Conservation (phyloP, 331 rosid species). For the Arachis monticola region DNA sequence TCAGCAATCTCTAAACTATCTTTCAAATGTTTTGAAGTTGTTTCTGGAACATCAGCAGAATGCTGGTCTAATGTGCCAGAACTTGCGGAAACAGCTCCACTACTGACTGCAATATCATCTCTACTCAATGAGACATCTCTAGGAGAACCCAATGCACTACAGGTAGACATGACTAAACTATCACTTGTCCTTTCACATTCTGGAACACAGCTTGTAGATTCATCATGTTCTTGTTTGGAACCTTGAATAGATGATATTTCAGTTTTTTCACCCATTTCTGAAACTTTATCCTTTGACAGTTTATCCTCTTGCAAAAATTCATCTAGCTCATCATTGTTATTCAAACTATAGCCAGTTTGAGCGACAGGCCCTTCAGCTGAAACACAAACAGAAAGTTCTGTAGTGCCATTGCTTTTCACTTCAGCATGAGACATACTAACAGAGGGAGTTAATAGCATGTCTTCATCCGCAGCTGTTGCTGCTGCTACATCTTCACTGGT, state of each 20-base stretch:
- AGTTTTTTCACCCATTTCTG: slow-evolving; percentile 39
- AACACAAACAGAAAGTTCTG: slow-evolving; percentile 28
- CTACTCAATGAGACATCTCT: slow-evolving; percentile 42
- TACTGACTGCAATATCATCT: slow-evolving; percentile 44
- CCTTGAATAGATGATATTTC: slow-evolving; percentile 44
- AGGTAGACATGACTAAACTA: slow-evolving; percentile 35
- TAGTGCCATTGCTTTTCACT: slow-evolving; percentile 38
- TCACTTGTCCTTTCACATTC: slow-evolving; percentile 43
- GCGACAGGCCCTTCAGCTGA: slow-evolving; percentile 51
- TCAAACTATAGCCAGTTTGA: slow-evolving; percentile 38
- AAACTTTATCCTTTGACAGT: slow-evolving; percentile 29
- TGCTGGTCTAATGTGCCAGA: slow-evolving; percentile 52
- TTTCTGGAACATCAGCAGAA: slow-evolving; percentile 45
- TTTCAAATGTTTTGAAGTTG: slow-evolving; percentile 40
- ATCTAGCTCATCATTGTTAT: slow-evolving; percentile 36
- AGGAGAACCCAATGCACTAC: slow-evolving; percentile 41
- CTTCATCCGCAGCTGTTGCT: slow-evolving; percentile 25
- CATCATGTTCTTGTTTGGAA: slow-evolving; percentile 42
- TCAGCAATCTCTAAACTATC: slow-evolving; percentile 50
- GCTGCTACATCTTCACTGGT: slow-evolving; percentile 42
- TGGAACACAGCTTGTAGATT: slow-evolving; percentile 42
- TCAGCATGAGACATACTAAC: slow-evolving; percentile 44
- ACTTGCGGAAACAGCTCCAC: slow-evolving; percentile 35
- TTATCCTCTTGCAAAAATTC: slow-evolving; percentile 38
- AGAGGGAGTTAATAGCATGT: slow-evolving; percentile 35